Evolutionary conservation across 192 early-diverging fungal genomes (phyloP), one percentile per base, ranked within the genome.

Genomic region (Coemansia sp.): DNA sequence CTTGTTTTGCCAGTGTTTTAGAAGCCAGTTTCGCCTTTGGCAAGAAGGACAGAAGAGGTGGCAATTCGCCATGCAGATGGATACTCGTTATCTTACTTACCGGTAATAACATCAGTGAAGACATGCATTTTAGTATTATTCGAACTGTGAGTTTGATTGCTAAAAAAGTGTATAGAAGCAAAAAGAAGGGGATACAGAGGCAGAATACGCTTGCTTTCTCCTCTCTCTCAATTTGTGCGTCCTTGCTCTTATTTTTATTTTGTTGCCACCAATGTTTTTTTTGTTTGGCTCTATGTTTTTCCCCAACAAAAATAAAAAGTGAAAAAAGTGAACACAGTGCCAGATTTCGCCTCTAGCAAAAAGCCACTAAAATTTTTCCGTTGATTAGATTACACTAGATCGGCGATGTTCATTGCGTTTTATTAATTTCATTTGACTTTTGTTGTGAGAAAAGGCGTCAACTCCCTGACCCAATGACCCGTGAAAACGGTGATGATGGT

Each of bases 61-160:
- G 32, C 32, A 32, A 32, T 32, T 32, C 32, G 32, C 32, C 32
- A 32, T 32, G 4, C 32, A 32, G 32, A 32, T 1, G 4, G 32
- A 32, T 2, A 32, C 32, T 32, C 32, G 59, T 9, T 40, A 52
- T 40, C 42, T 63, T 65, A 76, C 70, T 81, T 90, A 91, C 89
- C 85, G 57, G 75, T 65, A 80, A 93, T 56, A 58, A 88, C 79
- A 80, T 92, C 90, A 56, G 62, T 65, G 77, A 84, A 93, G 69
- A 93, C 83, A 72, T 90, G 78, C 91, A 92, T 91, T 69, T 49
- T 86, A 38, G 52, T 47, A 45, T 56, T 57, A 61, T 70, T 74
- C 64, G 57, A 53, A 48, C 47, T 41, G 39, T 6, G 38, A 59
- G 39, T 39, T 39, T 15, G 16, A 40, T 58, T 18, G 26, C 39